phyloP scores from a whole-genome alignment of 495 filamentous ascomycete species.

The Trichoderma reesei region DNA sequence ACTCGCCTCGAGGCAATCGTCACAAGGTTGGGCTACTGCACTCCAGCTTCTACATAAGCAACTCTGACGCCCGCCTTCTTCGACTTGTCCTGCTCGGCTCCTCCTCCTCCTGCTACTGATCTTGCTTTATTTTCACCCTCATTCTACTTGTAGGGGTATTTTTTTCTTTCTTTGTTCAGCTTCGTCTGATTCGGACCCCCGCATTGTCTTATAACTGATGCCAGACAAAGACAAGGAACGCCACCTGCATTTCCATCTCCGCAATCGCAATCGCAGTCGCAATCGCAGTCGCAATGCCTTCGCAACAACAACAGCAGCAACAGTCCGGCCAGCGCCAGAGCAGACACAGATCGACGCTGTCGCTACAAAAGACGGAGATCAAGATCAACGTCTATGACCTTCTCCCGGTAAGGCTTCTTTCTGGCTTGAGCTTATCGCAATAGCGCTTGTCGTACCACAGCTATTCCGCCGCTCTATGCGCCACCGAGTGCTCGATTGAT shows the following conservation, averaged over 20 bases:
- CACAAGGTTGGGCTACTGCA: no score
- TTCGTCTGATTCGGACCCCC: not conserved
- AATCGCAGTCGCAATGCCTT: slow-evolving; percentile 1
- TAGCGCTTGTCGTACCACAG: not conserved
- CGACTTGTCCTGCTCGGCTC: no score
- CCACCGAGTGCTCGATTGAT: not conserved
- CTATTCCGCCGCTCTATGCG: not conserved
- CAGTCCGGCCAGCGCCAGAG: not conserved
- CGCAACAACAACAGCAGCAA: not conserved
- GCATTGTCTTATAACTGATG: slow-evolving; percentile 1
- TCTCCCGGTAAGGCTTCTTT: slow-evolving; percentile 45
- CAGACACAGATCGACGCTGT: slow-evolving; percentile 46
- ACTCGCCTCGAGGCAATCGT: not conserved
- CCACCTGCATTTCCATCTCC: not conserved
- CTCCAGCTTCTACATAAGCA: not conserved
- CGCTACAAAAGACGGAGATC: slow-evolving; percentile 58
- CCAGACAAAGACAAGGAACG: not conserved
- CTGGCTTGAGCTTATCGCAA: not conserved
- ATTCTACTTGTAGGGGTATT: no score
- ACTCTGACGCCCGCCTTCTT: not conserved
- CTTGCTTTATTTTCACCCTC: no score
- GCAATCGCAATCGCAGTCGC: not conserved
- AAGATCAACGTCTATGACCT: slow-evolving; percentile 75
- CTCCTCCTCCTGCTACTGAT: not conserved
- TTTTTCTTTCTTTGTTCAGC: not conserved